phyloP scores from a whole-genome alignment of 202 grass and related monocot species.

The Saccharum hybrid region DNA sequence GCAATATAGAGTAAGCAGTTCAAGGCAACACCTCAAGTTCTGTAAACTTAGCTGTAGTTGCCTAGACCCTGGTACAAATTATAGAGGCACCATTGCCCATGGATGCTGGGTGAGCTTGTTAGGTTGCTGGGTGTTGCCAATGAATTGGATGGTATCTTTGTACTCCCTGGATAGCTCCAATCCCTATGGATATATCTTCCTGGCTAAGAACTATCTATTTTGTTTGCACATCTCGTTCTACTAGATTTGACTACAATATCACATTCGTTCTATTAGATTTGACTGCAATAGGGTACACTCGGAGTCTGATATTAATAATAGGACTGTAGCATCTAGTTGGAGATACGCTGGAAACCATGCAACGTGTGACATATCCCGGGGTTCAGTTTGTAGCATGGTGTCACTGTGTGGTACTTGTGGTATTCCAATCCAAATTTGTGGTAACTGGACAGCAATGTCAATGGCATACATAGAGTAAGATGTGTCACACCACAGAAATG shows the following conservation, averaged over 20 bases:
- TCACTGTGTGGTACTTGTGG: not conserved
- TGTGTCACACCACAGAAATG: not conserved
- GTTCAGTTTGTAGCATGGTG: not conserved
- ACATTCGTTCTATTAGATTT: not conserved
- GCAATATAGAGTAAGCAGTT: not conserved
- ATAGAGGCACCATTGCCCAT: not conserved
- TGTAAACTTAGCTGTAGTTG: not conserved
- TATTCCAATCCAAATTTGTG: constrained; percentile 11
- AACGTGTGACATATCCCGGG: not conserved
- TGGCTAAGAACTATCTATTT: not conserved
- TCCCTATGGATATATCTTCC: not conserved
- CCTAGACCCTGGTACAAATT: not conserved
- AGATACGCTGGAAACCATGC: not conserved
- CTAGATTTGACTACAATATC: not conserved
- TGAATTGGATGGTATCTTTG: not conserved
- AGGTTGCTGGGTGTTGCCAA: not conserved
- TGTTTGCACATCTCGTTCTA: not conserved
- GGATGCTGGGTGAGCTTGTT: not conserved
- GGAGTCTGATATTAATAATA: not conserved
- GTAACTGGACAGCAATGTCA: not conserved
- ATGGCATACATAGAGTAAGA: not conserved
- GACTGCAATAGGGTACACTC: not conserved
- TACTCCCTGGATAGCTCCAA: not conserved
- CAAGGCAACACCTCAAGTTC: not conserved
- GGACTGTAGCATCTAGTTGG: not conserved